Conservation (phyloP, 2,329 filamentous ascomycete species). For the Tolypocladium capitatum region DNA sequence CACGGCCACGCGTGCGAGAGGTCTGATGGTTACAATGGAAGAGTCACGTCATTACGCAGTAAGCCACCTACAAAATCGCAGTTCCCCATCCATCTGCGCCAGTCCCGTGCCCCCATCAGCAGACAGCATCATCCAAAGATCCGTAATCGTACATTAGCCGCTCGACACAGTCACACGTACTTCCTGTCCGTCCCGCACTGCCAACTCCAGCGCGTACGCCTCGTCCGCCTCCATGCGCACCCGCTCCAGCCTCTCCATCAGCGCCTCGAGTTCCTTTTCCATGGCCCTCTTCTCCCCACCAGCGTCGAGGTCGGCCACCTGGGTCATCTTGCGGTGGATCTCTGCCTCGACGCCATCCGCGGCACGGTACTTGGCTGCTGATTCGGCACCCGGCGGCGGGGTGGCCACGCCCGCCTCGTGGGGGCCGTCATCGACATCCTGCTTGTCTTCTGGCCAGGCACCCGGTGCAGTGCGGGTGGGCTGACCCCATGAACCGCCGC, state of each 20-base stretch:
- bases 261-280: slow-evolving; percentile 23
- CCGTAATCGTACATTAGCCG: neutral
- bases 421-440: slow-evolving; percentile 4
- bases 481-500: neutral
- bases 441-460: slow-evolving; percentile 21
- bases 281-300: slow-evolving; percentile 9
- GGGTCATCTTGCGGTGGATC: slow-evolving; percentile 16
- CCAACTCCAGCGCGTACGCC: slow-evolving; percentile 31
- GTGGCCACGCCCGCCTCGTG: neutral
- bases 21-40: neutral
- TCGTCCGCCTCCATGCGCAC: slow-evolving; percentile 32
- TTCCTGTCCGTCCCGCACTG: slow-evolving; percentile 3
- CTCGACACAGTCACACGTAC: neutral
- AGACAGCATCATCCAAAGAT: neutral
- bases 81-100: neutral
- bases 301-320: slow-evolving; percentile 11
- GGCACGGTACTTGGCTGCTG: slow-evolving; percentile 22
- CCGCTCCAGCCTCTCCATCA: slow-evolving; percentile 23
- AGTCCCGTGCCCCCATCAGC: neutral
- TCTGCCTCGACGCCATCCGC: slow-evolving; percentile 21
- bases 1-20: neutral
- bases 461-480: slow-evolving; percentile 11
- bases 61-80: neutral
- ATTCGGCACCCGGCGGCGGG: slow-evolving; percentile 11
- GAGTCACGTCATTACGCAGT: neutral